Evolutionary conservation across 768 basidiomycete genomes (phyloP).

Genomic region (Leucogyrophana mollusca): DNA sequence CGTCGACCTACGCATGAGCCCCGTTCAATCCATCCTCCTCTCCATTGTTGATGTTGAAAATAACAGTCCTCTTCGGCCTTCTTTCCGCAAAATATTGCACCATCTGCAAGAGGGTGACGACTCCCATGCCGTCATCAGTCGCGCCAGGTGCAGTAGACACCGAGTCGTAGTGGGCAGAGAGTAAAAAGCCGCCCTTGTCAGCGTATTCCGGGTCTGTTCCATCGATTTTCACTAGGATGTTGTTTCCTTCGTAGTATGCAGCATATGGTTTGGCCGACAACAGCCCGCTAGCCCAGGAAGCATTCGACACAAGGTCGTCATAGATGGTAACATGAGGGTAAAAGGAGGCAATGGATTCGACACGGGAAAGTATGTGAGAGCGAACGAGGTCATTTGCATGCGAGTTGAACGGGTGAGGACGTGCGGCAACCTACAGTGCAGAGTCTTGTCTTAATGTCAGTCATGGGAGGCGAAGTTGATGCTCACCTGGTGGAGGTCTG

Average conservation of each 20-base stretch:
- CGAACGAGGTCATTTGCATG: slow-evolving; percentile 73
- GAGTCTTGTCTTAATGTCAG: neutral
- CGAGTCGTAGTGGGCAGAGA: slow-evolving; percentile 83
- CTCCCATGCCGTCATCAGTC: slow-evolving; percentile 78
- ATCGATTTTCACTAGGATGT: slow-evolving; percentile 64
- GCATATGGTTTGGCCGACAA: slow-evolving; percentile 17
- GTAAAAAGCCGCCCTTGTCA: slow-evolving; percentile 50
- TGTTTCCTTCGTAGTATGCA: slow-evolving; percentile 65
- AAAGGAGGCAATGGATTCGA: slow-evolving; percentile 43
- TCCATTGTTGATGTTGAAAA: slow-evolving; percentile 87
- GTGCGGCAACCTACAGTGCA: slow-evolving; percentile 52
- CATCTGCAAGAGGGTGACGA: slow-evolving; percentile 64
- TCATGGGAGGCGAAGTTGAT: neutral
- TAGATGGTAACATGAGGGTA: slow-evolving; percentile 48
- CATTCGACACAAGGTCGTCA: slow-evolving; percentile 51
- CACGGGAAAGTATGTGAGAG: slow-evolving; percentile 53
- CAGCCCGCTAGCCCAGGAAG: slow-evolving; percentile 37
- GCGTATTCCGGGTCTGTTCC: slow-evolving; percentile 41
- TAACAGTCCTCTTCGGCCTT: slow-evolving; percentile 54
- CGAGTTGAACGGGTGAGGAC: slow-evolving; percentile 78
- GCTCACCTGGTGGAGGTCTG: slow-evolving; percentile 54
- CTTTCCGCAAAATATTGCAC: slow-evolving; percentile 52
- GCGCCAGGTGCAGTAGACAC: slow-evolving; percentile 74
- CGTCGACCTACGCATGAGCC: slow-evolving; percentile 53
- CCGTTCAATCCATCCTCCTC: slow-evolving; percentile 80